These are phyloP conservation scores for Theobroma cacao DNA, from an alignment of 345 rosid genomes.

Conservation along the genomic window DNA sequence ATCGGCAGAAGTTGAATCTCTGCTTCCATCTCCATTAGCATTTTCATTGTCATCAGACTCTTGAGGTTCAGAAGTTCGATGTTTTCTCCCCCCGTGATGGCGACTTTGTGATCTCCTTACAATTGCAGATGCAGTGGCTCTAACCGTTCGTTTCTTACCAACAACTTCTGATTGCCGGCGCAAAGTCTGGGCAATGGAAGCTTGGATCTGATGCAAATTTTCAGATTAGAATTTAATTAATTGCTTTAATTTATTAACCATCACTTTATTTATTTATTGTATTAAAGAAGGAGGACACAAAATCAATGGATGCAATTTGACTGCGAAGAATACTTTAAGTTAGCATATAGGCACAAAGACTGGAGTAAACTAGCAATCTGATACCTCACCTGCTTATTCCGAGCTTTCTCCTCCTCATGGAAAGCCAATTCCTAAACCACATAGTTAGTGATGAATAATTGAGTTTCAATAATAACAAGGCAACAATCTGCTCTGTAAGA, in stretches of 20 bases:
- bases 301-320: background rate
- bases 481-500: slow-evolving; percentile 6
- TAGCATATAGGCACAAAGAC: background rate
- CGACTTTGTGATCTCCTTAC: slow-evolving; percentile 34
- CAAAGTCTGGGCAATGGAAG: slow-evolving; percentile 42
- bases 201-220: slow-evolving; percentile 46
- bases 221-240: slow-evolving; percentile 1
- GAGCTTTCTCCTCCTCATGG: slow-evolving; percentile 49
- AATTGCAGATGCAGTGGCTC: slow-evolving; percentile 23
- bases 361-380: background rate
- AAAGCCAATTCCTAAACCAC: slow-evolving; percentile 50
- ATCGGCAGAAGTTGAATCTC: slow-evolving; percentile 42
- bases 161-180: slow-evolving; percentile 48
- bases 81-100: slow-evolving; percentile 34
- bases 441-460: slow-evolving; percentile 1
- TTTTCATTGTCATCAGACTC: slow-evolving; percentile 45
- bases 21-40: slow-evolving; percentile 36
- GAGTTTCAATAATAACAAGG: background rate
- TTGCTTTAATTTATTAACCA: background rate
- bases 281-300: background rate
- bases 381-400: slow-evolving; percentile 43
- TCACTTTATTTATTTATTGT: background rate
- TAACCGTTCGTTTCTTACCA: slow-evolving; percentile 35
- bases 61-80: slow-evolving; percentile 33
- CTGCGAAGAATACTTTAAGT: background rate